Evolutionary conservation across 208 protist species (phyloP), one percentile per base, ranked within the genome.

Genomic region (Vickermania ingenoplastis): DNA sequence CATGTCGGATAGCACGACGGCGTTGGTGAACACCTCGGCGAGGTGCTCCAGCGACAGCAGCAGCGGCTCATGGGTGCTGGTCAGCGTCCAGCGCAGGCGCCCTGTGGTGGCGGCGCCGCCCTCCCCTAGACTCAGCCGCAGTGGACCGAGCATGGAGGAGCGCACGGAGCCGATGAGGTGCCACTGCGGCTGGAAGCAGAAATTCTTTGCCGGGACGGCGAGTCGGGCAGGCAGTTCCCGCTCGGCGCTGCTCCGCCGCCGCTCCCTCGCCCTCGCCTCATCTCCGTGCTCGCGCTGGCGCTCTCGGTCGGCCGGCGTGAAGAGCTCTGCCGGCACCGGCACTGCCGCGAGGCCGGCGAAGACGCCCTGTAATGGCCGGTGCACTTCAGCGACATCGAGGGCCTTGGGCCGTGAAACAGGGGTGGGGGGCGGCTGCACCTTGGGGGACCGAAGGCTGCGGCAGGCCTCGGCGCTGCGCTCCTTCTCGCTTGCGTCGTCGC

Each of bases 91-190:
- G 11, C 36, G 36, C 7, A 45, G 7, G 11, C 11, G 17, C 36
- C 36, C 36, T 17, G 36, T 17, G 11, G 11, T 45, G 7, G 36
- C 17, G 36, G 36, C 17, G 17, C 36, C 11, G 11, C 36, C 36
- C 36, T 7, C 17, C 36, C 7, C 36, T 17, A 45, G 11, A 45
- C 17, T 7, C 36, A 45, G 11, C 36, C 36, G 36, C 36, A 45
- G 36, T 17, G 17, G 11, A n/a, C 36, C 36, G 11, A 45, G 7
- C 2, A 75, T 77, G 5, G 73, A 79, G 17, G 86, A 88, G 53
- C 74, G 67, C 17, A 87, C 65, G 25, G 86, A 89, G 1, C 86
- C 86, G 14, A 94, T 75, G 24, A 94, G 73, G 59, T 74, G 83
- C 83, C 86, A 94, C 23, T 79, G 58, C 13, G 86, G 86, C 1